These are phyloP conservation scores for Croton laevigatus DNA, from an alignment of 441 rosid species.

Conservation along the genomic window DNA sequence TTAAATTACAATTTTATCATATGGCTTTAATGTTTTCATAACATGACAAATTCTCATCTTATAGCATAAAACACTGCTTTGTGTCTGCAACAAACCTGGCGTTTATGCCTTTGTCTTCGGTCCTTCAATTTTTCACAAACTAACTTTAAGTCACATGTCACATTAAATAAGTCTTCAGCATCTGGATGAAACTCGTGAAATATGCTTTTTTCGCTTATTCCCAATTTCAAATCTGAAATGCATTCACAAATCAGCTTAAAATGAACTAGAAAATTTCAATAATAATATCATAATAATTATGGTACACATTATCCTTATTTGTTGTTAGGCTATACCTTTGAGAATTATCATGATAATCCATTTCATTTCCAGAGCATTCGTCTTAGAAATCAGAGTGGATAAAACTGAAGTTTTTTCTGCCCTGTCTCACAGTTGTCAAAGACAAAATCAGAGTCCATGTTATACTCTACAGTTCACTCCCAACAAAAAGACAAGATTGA, in stretches of 20 bases:
- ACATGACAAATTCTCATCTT: conserved; percentile 1
- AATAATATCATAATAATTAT: neutral
- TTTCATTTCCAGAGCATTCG: conserved; percentile 96
- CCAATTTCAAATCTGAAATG: conserved; percentile 80
- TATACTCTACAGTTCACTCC: neutral
- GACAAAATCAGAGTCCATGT: neutral
- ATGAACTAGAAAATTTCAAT: neutral
- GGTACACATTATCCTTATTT: neutral
- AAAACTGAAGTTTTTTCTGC: conserved; percentile 62
- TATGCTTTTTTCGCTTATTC: conserved; percentile 86
- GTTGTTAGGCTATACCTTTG: conserved; percentile 46
- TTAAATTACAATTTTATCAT: conserved; percentile 7
- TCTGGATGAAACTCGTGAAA: conserved; percentile 97
- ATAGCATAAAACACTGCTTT: neutral
- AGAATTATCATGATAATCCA: conserved; percentile 94
- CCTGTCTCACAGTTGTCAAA: conserved; percentile 38
- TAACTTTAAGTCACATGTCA: conserved; percentile 90
- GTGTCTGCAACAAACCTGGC: conserved; percentile 57
- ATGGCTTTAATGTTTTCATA: neutral
- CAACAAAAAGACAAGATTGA: neutral
- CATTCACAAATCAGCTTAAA: conserved; percentile 20
- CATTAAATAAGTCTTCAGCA: conserved; percentile 95
- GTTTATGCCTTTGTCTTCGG: conserved; percentile 80
- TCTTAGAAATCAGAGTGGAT: conserved; percentile 74
- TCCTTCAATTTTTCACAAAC: conserved; percentile 88